Evolutionary conservation across 495 filamentous ascomycete species (phyloP).

Genomic region (Neurospora tetrasperma): DNA sequence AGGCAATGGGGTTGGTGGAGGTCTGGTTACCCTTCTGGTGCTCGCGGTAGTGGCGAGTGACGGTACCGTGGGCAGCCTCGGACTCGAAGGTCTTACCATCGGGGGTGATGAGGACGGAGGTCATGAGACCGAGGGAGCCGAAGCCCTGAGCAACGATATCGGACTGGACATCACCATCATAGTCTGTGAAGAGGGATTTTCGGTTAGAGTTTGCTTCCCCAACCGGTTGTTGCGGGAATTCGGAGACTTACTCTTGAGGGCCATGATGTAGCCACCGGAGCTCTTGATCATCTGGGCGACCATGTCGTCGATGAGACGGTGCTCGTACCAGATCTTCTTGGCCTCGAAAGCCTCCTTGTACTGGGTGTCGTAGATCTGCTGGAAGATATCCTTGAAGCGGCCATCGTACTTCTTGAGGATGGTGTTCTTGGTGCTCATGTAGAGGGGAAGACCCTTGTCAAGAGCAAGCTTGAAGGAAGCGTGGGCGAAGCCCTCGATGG

Average conservation of each 20-base stretch:
- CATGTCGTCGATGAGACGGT: constrained; percentile 98
- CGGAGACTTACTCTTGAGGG: constrained; percentile 73
- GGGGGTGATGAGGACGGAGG: constrained; percentile 89
- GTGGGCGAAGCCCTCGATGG: constrained; percentile 88
- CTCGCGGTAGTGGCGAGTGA: constrained; percentile 96
- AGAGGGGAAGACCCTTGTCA: constrained; percentile 75
- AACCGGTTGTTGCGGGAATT: neutral
- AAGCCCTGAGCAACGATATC: constrained; percentile 98
- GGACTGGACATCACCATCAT: constrained; percentile 98
- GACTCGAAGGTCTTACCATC: constrained; percentile 93
- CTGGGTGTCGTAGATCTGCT: constrained; percentile 81
- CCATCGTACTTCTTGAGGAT: constrained; percentile 99
- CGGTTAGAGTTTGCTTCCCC: constrained; percentile 2
- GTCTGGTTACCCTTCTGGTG: constrained; percentile 95
- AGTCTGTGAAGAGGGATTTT: constrained; percentile 46
- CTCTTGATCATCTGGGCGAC: constrained; percentile 99
- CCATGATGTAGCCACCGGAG: constrained; percentile 90
- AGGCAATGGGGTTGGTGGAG: constrained; percentile 96
- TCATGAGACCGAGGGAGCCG: constrained; percentile 96
- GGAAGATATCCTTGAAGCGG: constrained; percentile 98
- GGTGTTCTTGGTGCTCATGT: constrained; percentile 99
- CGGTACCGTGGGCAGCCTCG: constrained; percentile 96
- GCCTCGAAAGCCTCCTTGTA: constrained; percentile 86
- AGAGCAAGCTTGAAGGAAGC: constrained; percentile 92
- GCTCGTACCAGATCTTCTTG: constrained; percentile 96